phyloP scores from a whole-genome alignment of 2,329 filamentous ascomycete genomes.

The Ilyonectria destructans region DNA sequence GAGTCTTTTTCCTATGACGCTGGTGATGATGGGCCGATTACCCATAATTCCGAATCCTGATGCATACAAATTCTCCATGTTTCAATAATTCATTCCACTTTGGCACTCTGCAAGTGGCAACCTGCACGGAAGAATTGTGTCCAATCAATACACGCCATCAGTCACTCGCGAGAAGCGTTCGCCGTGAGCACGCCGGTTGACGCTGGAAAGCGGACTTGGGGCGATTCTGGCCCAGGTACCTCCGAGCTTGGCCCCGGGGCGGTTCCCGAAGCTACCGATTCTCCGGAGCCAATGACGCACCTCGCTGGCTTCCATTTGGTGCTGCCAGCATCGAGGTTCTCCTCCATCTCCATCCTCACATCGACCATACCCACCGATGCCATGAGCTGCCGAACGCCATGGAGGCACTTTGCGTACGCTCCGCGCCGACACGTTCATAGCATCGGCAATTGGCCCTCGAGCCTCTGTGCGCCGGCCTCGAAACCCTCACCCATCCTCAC shows the following conservation, averaged over 20 bases:
- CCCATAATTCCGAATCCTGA: slow-evolving; percentile 28
- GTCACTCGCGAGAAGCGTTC: not conserved
- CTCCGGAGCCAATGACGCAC: slow-evolving; percentile 47
- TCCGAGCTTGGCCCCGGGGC: slow-evolving; percentile 10
- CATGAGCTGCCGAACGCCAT: slow-evolving; percentile 55
- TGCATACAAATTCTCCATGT: slow-evolving; percentile 22
- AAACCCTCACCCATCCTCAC: slow-evolving; percentile 27
- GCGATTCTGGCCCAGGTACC: slow-evolving; percentile 6
- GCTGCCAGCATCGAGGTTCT: slow-evolving; percentile 37
- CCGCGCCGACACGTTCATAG: slow-evolving; percentile 38
- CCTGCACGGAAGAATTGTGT: not conserved
- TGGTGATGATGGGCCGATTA: slow-evolving; percentile 24
- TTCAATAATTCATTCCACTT: slow-evolving; percentile 6
- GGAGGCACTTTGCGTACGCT: slow-evolving; percentile 49
- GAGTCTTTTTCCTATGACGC: not conserved
- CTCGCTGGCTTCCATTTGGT: slow-evolving; percentile 37
- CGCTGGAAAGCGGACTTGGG: not conserved
- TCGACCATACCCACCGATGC: slow-evolving; percentile 32
- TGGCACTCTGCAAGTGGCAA: not conserved
- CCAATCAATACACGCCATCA: not conserved
- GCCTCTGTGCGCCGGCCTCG: slow-evolving; percentile 11
- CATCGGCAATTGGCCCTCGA: slow-evolving; percentile 39
- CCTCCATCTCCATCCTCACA: slow-evolving; percentile 30
- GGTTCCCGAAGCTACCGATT: slow-evolving; percentile 22
- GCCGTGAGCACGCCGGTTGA: not conserved